Evolutionary conservation across 2,329 filamentous ascomycete genomes (phyloP).

Genomic region (Karstenula rhodostoma): DNA sequence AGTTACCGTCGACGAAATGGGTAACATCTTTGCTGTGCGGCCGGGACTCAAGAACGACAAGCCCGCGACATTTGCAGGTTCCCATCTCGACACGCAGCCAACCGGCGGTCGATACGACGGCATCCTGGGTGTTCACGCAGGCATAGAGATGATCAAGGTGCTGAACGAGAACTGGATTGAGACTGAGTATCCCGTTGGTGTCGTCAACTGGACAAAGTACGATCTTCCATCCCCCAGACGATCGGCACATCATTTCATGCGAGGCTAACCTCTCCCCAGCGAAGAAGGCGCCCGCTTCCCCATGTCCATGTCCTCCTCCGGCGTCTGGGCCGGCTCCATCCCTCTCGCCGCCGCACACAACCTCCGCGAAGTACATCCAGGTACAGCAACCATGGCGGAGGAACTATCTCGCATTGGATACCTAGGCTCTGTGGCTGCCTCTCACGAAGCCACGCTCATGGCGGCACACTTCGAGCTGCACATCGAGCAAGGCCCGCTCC

Average conservation of each 20-base stretch:
- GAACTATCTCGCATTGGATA: slow-evolving; percentile 78
- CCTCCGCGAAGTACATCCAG: slow-evolving; percentile 68
- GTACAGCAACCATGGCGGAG: slow-evolving; percentile 68
- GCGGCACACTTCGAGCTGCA: slow-evolving; percentile 84
- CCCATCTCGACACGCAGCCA: slow-evolving; percentile 67
- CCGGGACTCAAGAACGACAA: slow-evolving; percentile 65
- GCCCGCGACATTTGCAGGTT: slow-evolving; percentile 73
- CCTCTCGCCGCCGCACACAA: slow-evolving; percentile 67
- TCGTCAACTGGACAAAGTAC: slow-evolving; percentile 81
- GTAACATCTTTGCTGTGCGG: slow-evolving; percentile 79
- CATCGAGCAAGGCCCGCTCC: slow-evolving; percentile 82
- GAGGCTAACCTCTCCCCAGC: slow-evolving; percentile 49
- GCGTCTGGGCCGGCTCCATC: slow-evolving; percentile 78
- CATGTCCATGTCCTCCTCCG: slow-evolving; percentile 75
- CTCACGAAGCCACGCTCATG: slow-evolving; percentile 68
- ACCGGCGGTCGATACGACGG: slow-evolving; percentile 77
- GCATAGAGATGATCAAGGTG: slow-evolving; percentile 74
- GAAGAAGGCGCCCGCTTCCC: slow-evolving; percentile 86
- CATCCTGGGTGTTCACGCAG: slow-evolving; percentile 76
- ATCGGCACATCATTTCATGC: neutral
- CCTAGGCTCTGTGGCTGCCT: slow-evolving; percentile 66
- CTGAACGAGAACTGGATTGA: slow-evolving; percentile 72
- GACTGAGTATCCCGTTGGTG: slow-evolving; percentile 75
- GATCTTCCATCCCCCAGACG: slow-evolving; percentile 11
- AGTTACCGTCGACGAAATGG: slow-evolving; percentile 76